Percentiles rank a stretch among this genome's conserved stretches.
Evolutionary conservation across 2,329 filamentous ascomycete species (phyloP).

Genomic region (Trichoderma sp.): DNA sequence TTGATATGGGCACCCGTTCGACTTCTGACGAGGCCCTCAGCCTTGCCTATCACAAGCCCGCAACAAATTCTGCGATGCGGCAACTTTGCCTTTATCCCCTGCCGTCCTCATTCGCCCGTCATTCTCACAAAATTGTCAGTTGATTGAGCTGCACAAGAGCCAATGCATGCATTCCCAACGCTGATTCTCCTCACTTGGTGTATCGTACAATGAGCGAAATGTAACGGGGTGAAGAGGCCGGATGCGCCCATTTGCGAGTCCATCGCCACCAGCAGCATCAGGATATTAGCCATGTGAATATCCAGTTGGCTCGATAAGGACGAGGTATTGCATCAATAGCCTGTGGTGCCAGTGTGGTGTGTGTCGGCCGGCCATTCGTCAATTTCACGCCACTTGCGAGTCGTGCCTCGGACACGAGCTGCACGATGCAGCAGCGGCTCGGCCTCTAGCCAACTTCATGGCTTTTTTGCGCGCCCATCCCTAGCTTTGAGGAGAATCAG

Average conservation of each 20-base stretch:
- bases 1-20: conserved; percentile 8
- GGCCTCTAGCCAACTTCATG: neutral
- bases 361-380: conserved; percentile 23
- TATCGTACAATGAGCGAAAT: conserved; percentile 13
- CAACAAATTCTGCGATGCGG: conserved; percentile 8
- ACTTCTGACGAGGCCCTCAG: conserved; percentile 6
- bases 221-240: conserved; percentile 10
- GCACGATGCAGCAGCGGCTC: conserved; percentile 5
- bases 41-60: conserved; percentile 25
- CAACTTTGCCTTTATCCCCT: conserved; percentile 20
- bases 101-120: conserved; percentile 19
- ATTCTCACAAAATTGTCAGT: conserved; percentile 1
- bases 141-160: conserved; percentile 23
- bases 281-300: conserved; percentile 21
- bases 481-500: neutral
- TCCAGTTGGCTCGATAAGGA: conserved; percentile 27
- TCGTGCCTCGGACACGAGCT: conserved; percentile 18
- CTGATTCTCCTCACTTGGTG: neutral
- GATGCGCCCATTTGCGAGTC: conserved; percentile 18
- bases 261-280: conserved; percentile 15
- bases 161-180: conserved; percentile 23
- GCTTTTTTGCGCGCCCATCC: neutral
- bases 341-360: conserved; percentile 24
- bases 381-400: conserved; percentile 25
- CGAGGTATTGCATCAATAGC: conserved; percentile 20